Base-by-base conservation (phyloP, 164 flowering plant genomes). In the Paratinospora sagittata region DNA sequence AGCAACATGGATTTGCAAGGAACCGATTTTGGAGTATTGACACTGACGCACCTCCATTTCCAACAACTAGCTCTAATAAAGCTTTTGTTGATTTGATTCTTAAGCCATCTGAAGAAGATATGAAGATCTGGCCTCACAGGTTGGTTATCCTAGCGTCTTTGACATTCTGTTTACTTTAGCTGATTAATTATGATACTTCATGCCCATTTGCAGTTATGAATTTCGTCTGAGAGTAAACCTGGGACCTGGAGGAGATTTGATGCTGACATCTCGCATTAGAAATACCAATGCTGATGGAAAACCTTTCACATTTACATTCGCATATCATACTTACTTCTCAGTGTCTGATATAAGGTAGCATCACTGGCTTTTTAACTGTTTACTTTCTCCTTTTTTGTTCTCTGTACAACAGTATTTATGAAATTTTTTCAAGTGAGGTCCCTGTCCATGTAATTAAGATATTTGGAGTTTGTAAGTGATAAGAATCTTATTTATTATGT, bases 1-100 rank as follows among this genome's bases (percentile, higher is more conserved):
- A 92, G 72, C 75, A 67, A 34, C 97, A 92, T 90, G 97, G 98
- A 66, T 95, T 92, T 87, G 98, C 97, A 27, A 92, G 97, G 81
- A 95, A 89, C 82, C 85, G 86, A 79, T 37, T 87, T 66, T 95
- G 98, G 98, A 80, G 69, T 74, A 78, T 92, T 75, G 98, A 95
- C 63, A 43, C 71, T 70, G 88, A 90, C 63, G 97, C 97, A 19
- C 91, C 97, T 76, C 90, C 96, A 58, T 78, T 91, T 76, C 87
- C 89, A 27, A 78, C 89, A 47, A 70, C 27, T 74, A 69, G 85
- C 68, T 69, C 83, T 49, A 80, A 72, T 68, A 89, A 84, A 75
- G 82, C 89, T 68, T 85, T 66, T 79, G 75, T 92, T 75, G 97
- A 95, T 81, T 82, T 95, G 78, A 78, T 95, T 36, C 96, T 95